A percentile compares a stretch with the other conserved stretches of the same genome.
Conservation (phyloP, 177 flowering plant genomes). For the Vitis hybrid region DNA sequence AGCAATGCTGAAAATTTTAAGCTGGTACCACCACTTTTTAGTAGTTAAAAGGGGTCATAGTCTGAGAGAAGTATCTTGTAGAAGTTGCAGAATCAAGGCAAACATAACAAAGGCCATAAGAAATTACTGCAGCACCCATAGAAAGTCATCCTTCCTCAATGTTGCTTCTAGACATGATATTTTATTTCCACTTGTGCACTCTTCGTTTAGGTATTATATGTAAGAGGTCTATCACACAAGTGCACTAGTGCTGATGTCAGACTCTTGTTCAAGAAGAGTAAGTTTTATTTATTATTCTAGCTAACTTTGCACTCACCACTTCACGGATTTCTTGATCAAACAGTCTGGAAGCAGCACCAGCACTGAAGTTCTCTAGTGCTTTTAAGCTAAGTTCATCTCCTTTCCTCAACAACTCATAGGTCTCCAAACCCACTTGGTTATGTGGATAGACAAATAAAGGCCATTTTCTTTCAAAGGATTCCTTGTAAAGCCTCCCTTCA, state of each 20-base stretch:
- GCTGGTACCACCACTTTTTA: too few relatives aligned
- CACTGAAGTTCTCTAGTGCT: slow-evolving; percentile 63
- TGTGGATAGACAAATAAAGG: slow-evolving; percentile 33
- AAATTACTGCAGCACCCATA: too few relatives aligned
- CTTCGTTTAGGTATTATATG: too few relatives aligned
- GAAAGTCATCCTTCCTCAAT: too few relatives aligned
- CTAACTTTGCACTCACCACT: slow-evolving; percentile 58
- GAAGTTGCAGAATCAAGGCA: too few relatives aligned
- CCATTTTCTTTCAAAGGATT: slow-evolving; percentile 61
- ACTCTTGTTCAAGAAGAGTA: background rate
- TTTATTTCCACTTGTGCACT: too few relatives aligned
- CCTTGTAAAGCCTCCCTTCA: slow-evolving; percentile 48
- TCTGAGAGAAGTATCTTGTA: too few relatives aligned
- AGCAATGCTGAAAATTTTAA: too few relatives aligned
- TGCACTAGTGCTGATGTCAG: background rate
- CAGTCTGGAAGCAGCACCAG: slow-evolving; percentile 63
- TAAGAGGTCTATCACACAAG: too few relatives aligned
- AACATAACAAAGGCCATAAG: too few relatives aligned
- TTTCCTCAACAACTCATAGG: slow-evolving; percentile 30
- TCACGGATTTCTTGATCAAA: slow-evolving; percentile 90
- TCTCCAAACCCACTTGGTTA: slow-evolving; percentile 23
- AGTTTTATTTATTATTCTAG: background rate
- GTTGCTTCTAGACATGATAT: too few relatives aligned
- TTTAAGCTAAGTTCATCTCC: slow-evolving; percentile 43
- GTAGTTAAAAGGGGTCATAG: too few relatives aligned